Base-by-base conservation (phyloP, 176 grass and related monocot species). In the Hyparrhenia diplandra region DNA sequence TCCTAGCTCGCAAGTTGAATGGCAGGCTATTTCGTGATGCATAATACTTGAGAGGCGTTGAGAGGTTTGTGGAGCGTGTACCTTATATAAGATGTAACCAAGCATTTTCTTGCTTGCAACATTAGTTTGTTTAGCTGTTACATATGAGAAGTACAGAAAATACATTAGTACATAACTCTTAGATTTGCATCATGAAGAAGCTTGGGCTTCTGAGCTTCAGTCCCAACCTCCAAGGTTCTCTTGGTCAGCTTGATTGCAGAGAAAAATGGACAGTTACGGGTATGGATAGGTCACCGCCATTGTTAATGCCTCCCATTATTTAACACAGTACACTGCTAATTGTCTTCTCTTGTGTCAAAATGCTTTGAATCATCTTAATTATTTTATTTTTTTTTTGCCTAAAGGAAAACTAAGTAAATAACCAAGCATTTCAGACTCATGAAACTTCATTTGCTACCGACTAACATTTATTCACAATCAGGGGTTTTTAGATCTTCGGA, bases 401-500 rank as follows among this genome's bases (percentile, higher is more conserved):
- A 45, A 45, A 37, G 37, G 37, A 25, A 75, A n/a, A 3, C 14
- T 29, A 46, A 18, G 23, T 18, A 23, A 54, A 47, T 30, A 39
- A 5, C 64, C 7, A 20, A 24, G 8, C 21, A 61, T 59, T 59
- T 16, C 12, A 59, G n/a, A 59, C 60, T 6, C 69, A 68, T 21
- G 64, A 76, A 67, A 43, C 61, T 17, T 51, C 4, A 70, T 82
- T 5, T 77, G 51, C 27, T 24, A 61, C 52, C 4, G 1, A 37
- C 29, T 85, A 51, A 87, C 24, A 13, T 70, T 71, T 54, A 64
- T 25, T 77, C 3, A 62, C 18, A 71, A 54, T 3, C 83, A 98
- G 96, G 96, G 96, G 12, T 98, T 98, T 91, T 83, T 98, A 28
- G 86, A 98, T 89, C 92, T 98, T 69, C 84, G 96, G 23, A 98